Conservation (phyloP, 2,329 filamentous ascomycete genomes). For the Fusarium musae region DNA sequence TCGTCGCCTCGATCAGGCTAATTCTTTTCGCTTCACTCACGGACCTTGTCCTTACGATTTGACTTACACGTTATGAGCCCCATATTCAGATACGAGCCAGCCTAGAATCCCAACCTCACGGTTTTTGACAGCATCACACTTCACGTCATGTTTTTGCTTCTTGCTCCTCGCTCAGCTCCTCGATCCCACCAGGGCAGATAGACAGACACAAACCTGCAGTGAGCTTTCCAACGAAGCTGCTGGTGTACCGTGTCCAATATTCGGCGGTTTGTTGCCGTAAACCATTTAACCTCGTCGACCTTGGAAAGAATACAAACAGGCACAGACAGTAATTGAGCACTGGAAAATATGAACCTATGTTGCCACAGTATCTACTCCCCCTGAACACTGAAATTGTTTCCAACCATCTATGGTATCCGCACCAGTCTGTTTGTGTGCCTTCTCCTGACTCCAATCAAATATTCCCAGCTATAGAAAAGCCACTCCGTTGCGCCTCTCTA, state of each 20-base stretch:
- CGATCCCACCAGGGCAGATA: background rate
- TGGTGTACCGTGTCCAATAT: background rate
- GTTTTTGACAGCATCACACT: slow-evolving; percentile 11
- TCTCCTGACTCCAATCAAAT: slow-evolving; percentile 2
- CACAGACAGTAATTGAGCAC: background rate
- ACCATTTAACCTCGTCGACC: background rate
- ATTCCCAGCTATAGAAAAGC: slow-evolving; percentile 16
- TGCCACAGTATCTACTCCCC: background rate
- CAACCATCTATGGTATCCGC: slow-evolving; percentile 20
- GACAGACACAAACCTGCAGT: background rate
- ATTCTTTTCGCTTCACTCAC: background rate
- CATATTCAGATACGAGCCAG: slow-evolving; percentile 7
- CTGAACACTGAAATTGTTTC: background rate
- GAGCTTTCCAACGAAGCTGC: slow-evolving; percentile 6
- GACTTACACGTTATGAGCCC: slow-evolving; percentile 20
- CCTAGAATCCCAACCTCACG: slow-evolving; percentile 17
- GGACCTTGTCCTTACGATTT: background rate
- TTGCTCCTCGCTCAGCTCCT: slow-evolving; percentile 7
- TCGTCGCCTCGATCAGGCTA: background rate
- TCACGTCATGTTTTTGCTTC: slow-evolving; percentile 14
- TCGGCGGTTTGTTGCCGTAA: background rate
- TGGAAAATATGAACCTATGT: background rate
- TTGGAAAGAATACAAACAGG: background rate
- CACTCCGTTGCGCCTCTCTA: slow-evolving; percentile 37
- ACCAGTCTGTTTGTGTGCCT: slow-evolving; percentile 16